A percentile compares a stretch with the other conserved stretches of the same genome.
phyloP scores from a whole-genome alignment of 2,329 filamentous ascomycete genomes.

The Cadophora gregata region DNA sequence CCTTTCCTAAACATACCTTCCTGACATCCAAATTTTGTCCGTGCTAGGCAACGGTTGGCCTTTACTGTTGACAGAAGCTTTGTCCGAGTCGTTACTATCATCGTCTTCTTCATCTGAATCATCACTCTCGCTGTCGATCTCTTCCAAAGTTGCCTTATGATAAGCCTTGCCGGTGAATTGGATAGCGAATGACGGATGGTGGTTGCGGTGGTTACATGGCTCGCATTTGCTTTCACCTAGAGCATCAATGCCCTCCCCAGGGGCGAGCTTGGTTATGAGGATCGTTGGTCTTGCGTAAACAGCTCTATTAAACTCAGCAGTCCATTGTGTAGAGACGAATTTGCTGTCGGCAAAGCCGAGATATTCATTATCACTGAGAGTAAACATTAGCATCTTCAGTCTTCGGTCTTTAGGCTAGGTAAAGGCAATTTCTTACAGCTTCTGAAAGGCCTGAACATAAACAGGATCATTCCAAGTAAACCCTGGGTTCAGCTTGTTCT shows the following conservation, averaged over 20 bases:
- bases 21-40: constrained; percentile 56
- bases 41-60: constrained; percentile 53
- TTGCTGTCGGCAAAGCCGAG: constrained; percentile 71
- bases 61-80: constrained; percentile 50
- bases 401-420: neutral
- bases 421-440: constrained; percentile 50
- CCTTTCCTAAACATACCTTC: constrained; percentile 52
- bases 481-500: constrained; percentile 76
- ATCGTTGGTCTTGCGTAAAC: constrained; percentile 70
- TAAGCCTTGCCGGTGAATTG: constrained; percentile 71
- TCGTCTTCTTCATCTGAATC: constrained; percentile 49
- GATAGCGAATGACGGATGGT: constrained; percentile 70
- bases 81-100: constrained; percentile 37
- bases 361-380: constrained; percentile 64
- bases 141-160: constrained; percentile 67
- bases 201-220: constrained; percentile 69
- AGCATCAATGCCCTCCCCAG: constrained; percentile 51
- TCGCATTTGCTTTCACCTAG: constrained; percentile 49
- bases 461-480: constrained; percentile 68
- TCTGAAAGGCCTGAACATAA: constrained; percentile 72
- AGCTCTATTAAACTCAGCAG: constrained; percentile 65
- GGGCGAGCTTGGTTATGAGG: constrained; percentile 22
- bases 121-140: constrained; percentile 57
- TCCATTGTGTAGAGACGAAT: constrained; percentile 76
- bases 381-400: neutral